Conservation (phyloP, 139 green algal species). For the Deuterostichococcus epilithicus region DNA sequence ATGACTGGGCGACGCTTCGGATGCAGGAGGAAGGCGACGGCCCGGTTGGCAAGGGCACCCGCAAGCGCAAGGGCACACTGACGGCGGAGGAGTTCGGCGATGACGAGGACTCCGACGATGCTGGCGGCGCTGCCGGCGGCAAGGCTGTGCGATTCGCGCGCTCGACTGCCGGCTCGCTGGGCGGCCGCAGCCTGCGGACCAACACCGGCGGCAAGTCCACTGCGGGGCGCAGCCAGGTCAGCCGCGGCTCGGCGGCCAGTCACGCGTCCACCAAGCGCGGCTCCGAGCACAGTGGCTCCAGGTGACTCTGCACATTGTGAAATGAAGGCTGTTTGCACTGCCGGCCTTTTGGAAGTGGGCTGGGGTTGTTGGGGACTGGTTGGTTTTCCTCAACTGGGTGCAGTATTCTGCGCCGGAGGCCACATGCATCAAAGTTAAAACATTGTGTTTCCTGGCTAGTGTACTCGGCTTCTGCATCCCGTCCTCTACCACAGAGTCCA, state of each 20-base stretch:
- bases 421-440: no score
- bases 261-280: slow-evolving; percentile 9
- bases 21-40: slow-evolving; percentile 12
- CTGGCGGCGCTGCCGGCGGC: slow-evolving; percentile 20
- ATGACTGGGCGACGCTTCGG: no score
- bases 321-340: no score
- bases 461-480: no score
- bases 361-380: no score
- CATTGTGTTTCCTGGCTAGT: no score
- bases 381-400: no score
- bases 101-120: slow-evolving; percentile 60
- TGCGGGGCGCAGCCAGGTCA: slow-evolving; percentile 1
- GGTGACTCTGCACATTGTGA: slow-evolving; percentile 2
- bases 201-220: slow-evolving; percentile 1
- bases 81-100: slow-evolving; percentile 8
- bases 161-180: slow-evolving; percentile 16
- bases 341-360: no score
- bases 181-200: slow-evolving; percentile 6
- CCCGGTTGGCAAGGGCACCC: slow-evolving; percentile 31
- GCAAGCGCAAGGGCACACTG: slow-evolving; percentile 28
- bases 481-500: no score
- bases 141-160: slow-evolving; percentile 49
- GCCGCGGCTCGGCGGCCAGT: background rate
- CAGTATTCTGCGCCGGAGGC: no score
- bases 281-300: slow-evolving; percentile 52